phyloP scores from a whole-genome alignment of 1,284 basidiomycete species.

The Rhodotorula glutinis region DNA sequence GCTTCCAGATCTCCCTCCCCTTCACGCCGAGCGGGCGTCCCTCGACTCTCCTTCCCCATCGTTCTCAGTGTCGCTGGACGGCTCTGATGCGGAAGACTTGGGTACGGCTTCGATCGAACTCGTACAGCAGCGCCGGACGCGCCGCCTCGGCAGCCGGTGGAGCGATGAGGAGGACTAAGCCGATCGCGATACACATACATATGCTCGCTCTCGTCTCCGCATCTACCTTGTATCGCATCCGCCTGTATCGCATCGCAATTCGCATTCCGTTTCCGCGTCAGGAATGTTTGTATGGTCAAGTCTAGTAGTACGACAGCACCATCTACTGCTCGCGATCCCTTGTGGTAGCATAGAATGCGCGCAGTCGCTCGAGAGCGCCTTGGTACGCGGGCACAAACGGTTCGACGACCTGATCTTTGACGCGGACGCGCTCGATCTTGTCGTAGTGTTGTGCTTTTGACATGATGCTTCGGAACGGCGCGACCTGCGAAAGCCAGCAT shows the following conservation, averaged over 20 bases:
- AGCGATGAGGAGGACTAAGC: not conserved
- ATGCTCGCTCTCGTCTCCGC: not conserved
- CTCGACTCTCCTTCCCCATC: not conserved
- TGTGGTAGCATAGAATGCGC: slow-evolving; percentile 15
- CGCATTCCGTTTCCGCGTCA: too few species aligned
- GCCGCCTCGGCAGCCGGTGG: not conserved
- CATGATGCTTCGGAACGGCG: slow-evolving; percentile 83
- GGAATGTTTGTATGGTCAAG: too few species aligned
- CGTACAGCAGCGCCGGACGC: not conserved
- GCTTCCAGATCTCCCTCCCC: not conserved
- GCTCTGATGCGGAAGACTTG: not conserved
- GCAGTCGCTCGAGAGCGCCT: slow-evolving; percentile 22
- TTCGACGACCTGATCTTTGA: slow-evolving; percentile 63
- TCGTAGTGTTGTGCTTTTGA: slow-evolving; percentile 69
- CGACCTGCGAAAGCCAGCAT: slow-evolving; percentile 56
- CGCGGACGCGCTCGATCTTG: slow-evolving; percentile 67
- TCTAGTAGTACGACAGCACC: too few species aligned
- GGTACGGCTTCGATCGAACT: not conserved
- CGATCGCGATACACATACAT: not conserved
- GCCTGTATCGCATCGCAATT: not conserved
- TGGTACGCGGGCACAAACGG: slow-evolving; percentile 60
- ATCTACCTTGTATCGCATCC: not conserved
- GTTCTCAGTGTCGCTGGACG: not conserved
- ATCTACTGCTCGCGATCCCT: slow-evolving; percentile 1
- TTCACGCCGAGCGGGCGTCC: not conserved